These are phyloP conservation scores for Phyllosticta citribraziliensis DNA, from an alignment of 2,329 filamentous ascomycete species.

Conservation along the genomic window DNA sequence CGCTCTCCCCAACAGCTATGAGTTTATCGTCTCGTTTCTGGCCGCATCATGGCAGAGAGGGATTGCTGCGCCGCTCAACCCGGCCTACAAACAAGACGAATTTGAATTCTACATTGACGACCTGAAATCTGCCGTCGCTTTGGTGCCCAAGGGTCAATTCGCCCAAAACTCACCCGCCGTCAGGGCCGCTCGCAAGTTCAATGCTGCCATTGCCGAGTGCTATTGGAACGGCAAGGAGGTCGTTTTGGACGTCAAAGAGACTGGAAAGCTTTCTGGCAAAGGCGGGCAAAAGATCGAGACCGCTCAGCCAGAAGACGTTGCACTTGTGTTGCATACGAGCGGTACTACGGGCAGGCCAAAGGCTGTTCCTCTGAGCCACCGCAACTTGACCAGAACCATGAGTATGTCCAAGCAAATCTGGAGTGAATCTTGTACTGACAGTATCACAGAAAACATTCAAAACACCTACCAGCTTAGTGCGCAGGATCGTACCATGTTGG, in stretches of 20 bases:
- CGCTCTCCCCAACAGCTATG: slow-evolving; percentile 73
- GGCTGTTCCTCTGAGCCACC: slow-evolving; percentile 72
- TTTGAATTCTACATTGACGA: slow-evolving; percentile 90
- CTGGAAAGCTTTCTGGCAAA: slow-evolving; percentile 53
- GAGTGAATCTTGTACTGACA: not conserved
- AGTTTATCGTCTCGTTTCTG: slow-evolving; percentile 80
- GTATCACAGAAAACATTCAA: slow-evolving; percentile 57
- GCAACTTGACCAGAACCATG: slow-evolving; percentile 75
- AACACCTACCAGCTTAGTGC: slow-evolving; percentile 64
- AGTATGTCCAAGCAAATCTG: slow-evolving; percentile 35
- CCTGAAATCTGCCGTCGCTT: slow-evolving; percentile 65
- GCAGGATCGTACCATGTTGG: slow-evolving; percentile 68
- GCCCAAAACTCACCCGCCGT: slow-evolving; percentile 60
- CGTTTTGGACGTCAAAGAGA: slow-evolving; percentile 67
- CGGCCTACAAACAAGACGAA: slow-evolving; percentile 81
- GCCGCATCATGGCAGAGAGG: slow-evolving; percentile 77
- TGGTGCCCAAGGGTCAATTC: slow-evolving; percentile 65
- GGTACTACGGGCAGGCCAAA: slow-evolving; percentile 80
- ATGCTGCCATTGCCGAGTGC: slow-evolving; percentile 77
- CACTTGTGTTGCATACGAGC: slow-evolving; percentile 73
- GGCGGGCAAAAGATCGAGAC: slow-evolving; percentile 38
- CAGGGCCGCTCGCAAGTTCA: slow-evolving; percentile 66
- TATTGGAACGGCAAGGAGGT: slow-evolving; percentile 68
- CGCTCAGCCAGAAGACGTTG: slow-evolving; percentile 67
- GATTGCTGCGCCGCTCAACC: slow-evolving; percentile 78